Percentiles rank a stretch among this genome's conserved stretches.
Conservation (phyloP, 306 rosid species). For the Pyrus pyrifolia region DNA sequence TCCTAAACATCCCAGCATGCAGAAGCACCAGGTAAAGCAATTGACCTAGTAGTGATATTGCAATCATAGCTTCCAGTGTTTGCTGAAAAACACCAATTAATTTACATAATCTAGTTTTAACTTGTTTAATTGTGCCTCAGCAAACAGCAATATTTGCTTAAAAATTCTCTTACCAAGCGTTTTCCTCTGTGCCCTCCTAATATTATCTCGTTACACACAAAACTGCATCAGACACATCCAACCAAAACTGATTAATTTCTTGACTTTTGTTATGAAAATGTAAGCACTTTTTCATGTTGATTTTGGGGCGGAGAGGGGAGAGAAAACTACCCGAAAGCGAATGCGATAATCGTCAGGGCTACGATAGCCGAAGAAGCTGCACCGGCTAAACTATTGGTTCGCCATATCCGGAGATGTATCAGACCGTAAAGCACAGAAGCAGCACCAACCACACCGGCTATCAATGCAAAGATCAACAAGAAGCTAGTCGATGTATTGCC, state of each 20-base stretch:
- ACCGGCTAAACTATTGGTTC: conserved; percentile 21
- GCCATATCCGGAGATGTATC: conserved; percentile 30
- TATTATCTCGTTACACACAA: conserved; percentile 30
- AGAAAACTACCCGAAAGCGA: conserved; percentile 29
- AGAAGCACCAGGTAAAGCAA: conserved; percentile 27
- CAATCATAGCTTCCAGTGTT: conserved; percentile 24
- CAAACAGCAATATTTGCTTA: background rate
- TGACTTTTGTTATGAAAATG: background rate
- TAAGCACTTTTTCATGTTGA: background rate
- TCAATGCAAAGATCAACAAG: conserved; percentile 31
- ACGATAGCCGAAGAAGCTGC: conserved; percentile 21
- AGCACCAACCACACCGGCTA: conserved; percentile 24
- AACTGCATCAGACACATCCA: conserved; percentile 8
- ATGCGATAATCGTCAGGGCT: conserved; percentile 25
- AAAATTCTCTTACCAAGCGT: conserved; percentile 25
- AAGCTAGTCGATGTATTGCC: conserved; percentile 35
- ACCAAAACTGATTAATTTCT: background rate
- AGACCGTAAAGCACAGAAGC: conserved; percentile 27
- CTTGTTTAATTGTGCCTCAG: background rate
- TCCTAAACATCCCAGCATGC: conserved; percentile 27
- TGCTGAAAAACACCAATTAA: conserved; percentile 7
- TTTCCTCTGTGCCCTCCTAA: conserved; percentile 30
- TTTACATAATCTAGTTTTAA: background rate
- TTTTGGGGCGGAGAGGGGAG: background rate
- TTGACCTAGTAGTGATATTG: conserved; percentile 31